Evolutionary conservation across 768 basidiomycete species (phyloP).

Genomic region (Hygrophorus russula): DNA sequence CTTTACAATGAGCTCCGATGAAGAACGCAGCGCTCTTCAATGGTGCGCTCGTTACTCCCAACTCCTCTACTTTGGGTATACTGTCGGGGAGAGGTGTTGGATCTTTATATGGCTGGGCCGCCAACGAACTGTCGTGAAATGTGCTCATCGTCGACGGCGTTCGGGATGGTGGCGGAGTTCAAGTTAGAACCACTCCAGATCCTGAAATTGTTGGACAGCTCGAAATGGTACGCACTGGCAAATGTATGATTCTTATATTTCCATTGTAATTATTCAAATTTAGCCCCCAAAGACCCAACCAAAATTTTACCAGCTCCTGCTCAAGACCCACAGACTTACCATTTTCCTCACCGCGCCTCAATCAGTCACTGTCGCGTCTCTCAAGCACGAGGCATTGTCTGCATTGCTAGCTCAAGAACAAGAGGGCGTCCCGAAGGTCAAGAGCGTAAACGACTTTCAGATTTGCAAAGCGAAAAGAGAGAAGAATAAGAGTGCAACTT

Average conservation of each 20-base stretch:
- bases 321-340: conserved; percentile 66
- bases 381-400: conserved; percentile 54
- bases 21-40: conserved; percentile 96
- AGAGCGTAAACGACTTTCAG: conserved; percentile 38
- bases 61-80: conserved; percentile 71
- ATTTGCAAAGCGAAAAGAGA: conserved; percentile 44
- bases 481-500: conserved; percentile 20
- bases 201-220: neutral
- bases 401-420: conserved; percentile 41
- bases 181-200: neutral
- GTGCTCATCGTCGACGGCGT: conserved; percentile 34
- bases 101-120: conserved; percentile 44
- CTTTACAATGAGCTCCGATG: conserved; percentile 91
- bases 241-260: neutral
- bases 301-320: conserved; percentile 54
- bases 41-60: conserved; percentile 85
- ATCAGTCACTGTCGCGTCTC: conserved; percentile 38
- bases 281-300: conserved; percentile 46
- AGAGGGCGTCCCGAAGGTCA: conserved; percentile 19
- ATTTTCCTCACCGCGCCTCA: conserved; percentile 48
- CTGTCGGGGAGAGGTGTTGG: conserved; percentile 53
- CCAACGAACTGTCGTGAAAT: conserved; percentile 36
- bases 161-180: conserved; percentile 5
- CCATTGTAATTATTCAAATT: no score
- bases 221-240: neutral